Evolutionary conservation across 306 rosid species (phyloP).

Genomic region (Vigna unguiculata): DNA sequence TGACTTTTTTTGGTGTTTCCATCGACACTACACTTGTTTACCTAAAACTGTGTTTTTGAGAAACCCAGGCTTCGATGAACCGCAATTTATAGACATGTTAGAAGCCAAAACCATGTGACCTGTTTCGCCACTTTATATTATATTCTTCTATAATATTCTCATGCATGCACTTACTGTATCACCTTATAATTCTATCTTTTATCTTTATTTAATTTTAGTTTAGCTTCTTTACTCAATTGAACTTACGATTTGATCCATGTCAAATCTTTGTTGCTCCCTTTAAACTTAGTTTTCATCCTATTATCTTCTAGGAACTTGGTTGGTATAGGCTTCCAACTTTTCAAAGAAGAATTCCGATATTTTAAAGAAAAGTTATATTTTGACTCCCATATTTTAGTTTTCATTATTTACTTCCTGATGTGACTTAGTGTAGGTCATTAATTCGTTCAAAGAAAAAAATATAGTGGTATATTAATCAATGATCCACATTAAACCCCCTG

Average conservation of each 20-base stretch:
- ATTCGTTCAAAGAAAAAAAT: too few species aligned
- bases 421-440: too few species aligned
- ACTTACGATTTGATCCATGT: background rate
- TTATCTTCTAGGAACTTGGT: too few species aligned
- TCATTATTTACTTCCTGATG: too few species aligned
- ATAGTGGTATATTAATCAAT: too few species aligned
- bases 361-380: too few species aligned
- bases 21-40: background rate
- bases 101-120: background rate
- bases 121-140: background rate
- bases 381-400: too few species aligned
- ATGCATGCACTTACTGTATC: conserved; percentile 13
- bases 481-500: too few species aligned
- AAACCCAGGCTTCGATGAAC: background rate
- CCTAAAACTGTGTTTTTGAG: background rate
- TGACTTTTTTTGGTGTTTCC: conserved; percentile 11
- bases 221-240: too few species aligned
- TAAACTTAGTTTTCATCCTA: background rate
- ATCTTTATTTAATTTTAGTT: too few species aligned
- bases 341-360: too few species aligned
- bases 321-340: too few species aligned
- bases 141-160: conserved; percentile 27
- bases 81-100: conserved; percentile 5
- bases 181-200: background rate
- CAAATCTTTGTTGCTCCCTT: background rate